phyloP scores from a whole-genome alignment of 2,329 filamentous ascomycete species.

The Nannizziopsis barbatae region DNA sequence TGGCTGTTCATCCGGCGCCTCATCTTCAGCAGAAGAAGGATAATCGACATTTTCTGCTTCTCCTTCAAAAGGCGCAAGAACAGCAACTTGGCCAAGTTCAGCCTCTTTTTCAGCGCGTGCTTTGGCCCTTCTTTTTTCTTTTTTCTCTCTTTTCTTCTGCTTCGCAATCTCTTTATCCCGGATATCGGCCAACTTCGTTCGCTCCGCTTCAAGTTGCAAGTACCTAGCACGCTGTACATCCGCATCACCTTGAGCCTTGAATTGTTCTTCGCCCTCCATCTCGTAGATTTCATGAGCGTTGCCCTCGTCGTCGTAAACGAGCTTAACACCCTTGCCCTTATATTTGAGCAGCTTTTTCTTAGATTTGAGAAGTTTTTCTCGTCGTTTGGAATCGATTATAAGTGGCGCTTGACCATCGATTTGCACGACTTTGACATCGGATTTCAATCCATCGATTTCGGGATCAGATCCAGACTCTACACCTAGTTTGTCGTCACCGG shows the following conservation, averaged over 20 bases:
- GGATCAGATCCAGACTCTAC: constrained; percentile 29
- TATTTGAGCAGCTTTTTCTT: constrained; percentile 91
- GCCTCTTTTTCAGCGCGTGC: constrained; percentile 29
- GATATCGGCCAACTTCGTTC: constrained; percentile 63
- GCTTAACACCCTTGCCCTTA: constrained; percentile 72
- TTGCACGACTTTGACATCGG: constrained; percentile 29
- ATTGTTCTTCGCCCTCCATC: constrained; percentile 73
- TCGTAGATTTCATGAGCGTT: constrained; percentile 77
- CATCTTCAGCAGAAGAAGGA: constrained; percentile 11
- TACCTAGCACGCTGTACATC: constrained; percentile 67
- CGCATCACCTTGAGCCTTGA: constrained; percentile 61
- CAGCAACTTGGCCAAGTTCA: constrained; percentile 24
- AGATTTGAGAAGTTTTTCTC: constrained; percentile 86
- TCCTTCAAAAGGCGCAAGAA: constrained; percentile 24
- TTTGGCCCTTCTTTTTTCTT: constrained; percentile 33
- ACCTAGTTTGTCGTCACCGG: constrained; percentile 48
- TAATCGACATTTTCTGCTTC: constrained; percentile 11
- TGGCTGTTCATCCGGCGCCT: constrained; percentile 14
- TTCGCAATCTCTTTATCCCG: constrained; percentile 72
- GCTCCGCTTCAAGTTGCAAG: constrained; percentile 60
- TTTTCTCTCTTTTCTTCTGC: constrained; percentile 52
- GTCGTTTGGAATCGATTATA: constrained; percentile 84
- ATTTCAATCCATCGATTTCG: constrained; percentile 31
- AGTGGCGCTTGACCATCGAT: constrained; percentile 58
- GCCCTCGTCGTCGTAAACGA: constrained; percentile 88